Conservation (phyloP, 176 grass and related monocot species). For the Triticum timopheevii region DNA sequence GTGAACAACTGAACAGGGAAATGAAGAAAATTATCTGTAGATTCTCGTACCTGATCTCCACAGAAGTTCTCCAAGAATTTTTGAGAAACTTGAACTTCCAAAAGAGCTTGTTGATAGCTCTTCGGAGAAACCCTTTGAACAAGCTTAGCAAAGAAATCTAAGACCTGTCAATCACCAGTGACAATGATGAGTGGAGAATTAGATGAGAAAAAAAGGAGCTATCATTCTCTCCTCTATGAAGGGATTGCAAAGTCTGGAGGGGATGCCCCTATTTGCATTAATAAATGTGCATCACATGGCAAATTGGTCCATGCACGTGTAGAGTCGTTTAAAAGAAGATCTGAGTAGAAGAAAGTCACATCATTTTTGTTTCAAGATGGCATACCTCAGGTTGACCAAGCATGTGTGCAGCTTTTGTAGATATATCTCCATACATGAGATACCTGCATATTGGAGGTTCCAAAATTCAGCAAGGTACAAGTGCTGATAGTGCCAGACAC, state of each 20-base stretch:
- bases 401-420: conserved; percentile 77
- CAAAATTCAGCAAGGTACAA: background rate
- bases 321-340: background rate
- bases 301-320: background rate
- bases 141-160: conserved; percentile 85
- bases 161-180: conserved; percentile 46
- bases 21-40: conserved; percentile 15
- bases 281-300: background rate
- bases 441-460: conserved; percentile 52
- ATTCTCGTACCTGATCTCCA: conserved; percentile 80
- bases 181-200: background rate
- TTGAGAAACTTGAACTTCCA: conserved; percentile 87
- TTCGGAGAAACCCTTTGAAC: conserved; percentile 94
- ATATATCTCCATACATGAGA: conserved; percentile 92
- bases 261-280: background rate
- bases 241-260: background rate
- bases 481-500: background rate
- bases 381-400: conserved; percentile 78
- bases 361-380: conserved; percentile 24
- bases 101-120: conserved; percentile 95
- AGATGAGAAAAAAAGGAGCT: background rate
- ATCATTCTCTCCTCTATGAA: background rate
- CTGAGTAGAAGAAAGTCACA: background rate
- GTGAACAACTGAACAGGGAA: background rate
- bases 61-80: conserved; percentile 98